Evolutionary conservation across 2,329 filamentous ascomycete genomes (phyloP).

Genomic region (Sporothrix schenckii): DNA sequence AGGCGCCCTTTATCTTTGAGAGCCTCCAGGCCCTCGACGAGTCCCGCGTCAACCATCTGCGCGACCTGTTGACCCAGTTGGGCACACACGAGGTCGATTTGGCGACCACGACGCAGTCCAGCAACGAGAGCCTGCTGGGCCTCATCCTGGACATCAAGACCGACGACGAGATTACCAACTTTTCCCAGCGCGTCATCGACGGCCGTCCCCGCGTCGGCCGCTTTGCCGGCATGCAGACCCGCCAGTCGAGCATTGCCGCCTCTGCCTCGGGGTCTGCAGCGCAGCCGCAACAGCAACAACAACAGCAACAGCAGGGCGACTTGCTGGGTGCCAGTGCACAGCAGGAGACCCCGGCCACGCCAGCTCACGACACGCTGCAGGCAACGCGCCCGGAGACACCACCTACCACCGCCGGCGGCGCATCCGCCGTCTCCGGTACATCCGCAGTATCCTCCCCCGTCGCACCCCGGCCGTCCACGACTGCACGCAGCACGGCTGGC

Average conservation of each 20-base stretch:
- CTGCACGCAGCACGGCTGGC: conserved; percentile 1
- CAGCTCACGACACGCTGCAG: too few relatives aligned
- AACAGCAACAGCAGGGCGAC: not conserved
- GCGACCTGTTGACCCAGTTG: conserved; percentile 88
- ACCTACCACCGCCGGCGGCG: not conserved
- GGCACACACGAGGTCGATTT: conserved; percentile 91
- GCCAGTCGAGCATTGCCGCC: conserved; percentile 47
- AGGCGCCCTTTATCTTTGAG: conserved; percentile 94
- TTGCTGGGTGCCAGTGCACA: not conserved
- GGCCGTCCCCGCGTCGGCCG: conserved; percentile 52
- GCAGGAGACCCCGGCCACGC: not conserved
- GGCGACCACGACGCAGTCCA: conserved; percentile 72
- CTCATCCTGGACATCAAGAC: conserved; percentile 85
- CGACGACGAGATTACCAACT: conserved; percentile 80
- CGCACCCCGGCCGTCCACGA: not conserved
- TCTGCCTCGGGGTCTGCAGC: conserved; percentile 29
- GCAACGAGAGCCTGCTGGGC: conserved; percentile 78
- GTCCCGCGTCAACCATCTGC: conserved; percentile 81
- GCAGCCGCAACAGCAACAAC: conserved; percentile 35
- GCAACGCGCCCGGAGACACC: conserved; percentile 19
- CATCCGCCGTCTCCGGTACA: not conserved
- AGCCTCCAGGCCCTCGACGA: conserved; percentile 90
- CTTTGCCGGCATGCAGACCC: conserved; percentile 43
- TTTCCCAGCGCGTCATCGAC: conserved; percentile 52
- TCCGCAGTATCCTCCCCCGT: not conserved